Evolutionary conservation across 2,329 filamentous ascomycete species (phyloP).

Genomic region (Talaromyces sp.): DNA sequence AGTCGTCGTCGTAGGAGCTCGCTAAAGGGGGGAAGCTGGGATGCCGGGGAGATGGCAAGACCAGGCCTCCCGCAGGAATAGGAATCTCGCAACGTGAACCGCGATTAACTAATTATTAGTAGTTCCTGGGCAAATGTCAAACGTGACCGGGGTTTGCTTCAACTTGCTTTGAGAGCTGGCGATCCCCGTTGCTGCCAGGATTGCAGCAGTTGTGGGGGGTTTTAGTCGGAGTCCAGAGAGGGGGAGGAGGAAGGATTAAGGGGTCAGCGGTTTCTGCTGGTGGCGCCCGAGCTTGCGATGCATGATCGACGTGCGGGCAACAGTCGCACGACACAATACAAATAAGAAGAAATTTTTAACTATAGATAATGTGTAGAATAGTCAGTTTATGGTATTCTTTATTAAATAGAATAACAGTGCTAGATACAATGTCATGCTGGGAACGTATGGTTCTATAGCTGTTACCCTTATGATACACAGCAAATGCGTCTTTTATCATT

Average conservation of each 20-base stretch:
- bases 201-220: not conserved
- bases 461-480: not conserved
- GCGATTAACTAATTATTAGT: not conserved
- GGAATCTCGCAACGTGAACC: not conserved
- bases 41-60: not conserved
- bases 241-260: not conserved
- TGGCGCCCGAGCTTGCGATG: not conserved
- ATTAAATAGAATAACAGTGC: not conserved
- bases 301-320: not conserved
- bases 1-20: too few species aligned
- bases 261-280: not conserved
- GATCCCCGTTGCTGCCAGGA: not conserved
- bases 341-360: not conserved
- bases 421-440: not conserved
- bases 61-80: not conserved
- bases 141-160: not conserved
- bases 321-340: not conserved
- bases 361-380: not conserved
- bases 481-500: not conserved
- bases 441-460: not conserved
- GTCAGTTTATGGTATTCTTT: not conserved
- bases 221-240: not conserved
- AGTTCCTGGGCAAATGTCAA: not conserved
- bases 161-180: not conserved
- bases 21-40: not conserved